A percentile compares a stretch with the other conserved stretches of the same genome.
Conservation (phyloP, 2,329 filamentous ascomycete species). For the Chalaropsis thielavioides region DNA sequence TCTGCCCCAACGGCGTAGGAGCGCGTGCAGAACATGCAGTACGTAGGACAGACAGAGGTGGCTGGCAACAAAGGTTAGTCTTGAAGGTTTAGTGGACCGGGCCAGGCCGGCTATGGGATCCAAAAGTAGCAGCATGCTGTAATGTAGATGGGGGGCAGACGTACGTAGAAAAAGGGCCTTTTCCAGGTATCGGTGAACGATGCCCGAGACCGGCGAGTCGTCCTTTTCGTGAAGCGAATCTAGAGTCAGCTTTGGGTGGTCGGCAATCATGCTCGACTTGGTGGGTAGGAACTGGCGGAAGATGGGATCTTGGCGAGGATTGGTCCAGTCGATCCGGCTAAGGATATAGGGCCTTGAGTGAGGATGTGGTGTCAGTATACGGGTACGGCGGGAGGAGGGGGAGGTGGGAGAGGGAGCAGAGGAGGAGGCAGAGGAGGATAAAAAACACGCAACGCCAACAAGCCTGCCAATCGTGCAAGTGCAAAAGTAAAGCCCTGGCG, state of each 20-base stretch:
- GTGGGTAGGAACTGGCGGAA: constrained; percentile 46
- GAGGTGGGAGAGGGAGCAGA: neutral
- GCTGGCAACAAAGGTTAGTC: constrained; percentile 26
- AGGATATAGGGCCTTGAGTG: constrained; percentile 39
- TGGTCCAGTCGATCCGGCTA: constrained; percentile 43
- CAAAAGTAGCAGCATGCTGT: no score
- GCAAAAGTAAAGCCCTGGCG: neutral
- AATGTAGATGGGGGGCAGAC: constrained; percentile 17
- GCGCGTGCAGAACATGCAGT: constrained; percentile 48
- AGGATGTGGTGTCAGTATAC: neutral
- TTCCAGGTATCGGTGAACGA: constrained; percentile 50
- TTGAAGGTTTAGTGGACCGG: neutral
- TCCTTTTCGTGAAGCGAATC: constrained; percentile 45
- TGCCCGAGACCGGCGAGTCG: constrained; percentile 40
- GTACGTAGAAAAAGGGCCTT: constrained; percentile 47
- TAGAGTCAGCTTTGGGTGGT: constrained; percentile 39
- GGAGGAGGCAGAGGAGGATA: neutral
- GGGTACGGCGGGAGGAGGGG: neutral
- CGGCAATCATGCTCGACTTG: constrained; percentile 35
- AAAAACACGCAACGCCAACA: no score
- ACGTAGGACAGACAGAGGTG: constrained; percentile 45
- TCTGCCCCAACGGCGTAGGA: constrained; percentile 43
- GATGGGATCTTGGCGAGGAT: constrained; percentile 44
- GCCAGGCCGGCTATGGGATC: neutral
- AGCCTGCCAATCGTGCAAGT: neutral